A percentile compares a stretch with the other conserved stretches of the same genome.
Conservation (phyloP, 2,329 filamentous ascomycete genomes). For the Fusarium lateritium region DNA sequence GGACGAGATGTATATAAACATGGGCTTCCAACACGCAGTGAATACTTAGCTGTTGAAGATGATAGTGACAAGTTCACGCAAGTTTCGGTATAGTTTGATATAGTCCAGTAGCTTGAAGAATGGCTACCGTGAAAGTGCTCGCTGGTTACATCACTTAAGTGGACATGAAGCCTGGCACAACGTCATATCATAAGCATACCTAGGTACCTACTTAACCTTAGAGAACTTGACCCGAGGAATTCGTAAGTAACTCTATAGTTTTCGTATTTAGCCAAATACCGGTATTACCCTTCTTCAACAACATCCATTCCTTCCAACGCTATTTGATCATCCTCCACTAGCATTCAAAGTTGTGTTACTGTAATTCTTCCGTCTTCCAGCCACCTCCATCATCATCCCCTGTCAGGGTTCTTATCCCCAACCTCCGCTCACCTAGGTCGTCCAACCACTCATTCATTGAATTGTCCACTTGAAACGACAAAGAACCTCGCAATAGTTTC, state of each 20-base stretch:
- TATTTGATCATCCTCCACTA: conserved; percentile 21
- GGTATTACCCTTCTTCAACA: conserved; percentile 8
- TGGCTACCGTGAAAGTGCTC: no score
- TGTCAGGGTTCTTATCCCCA: conserved; percentile 32
- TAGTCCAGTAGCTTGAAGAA: no score
- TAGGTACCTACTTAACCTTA: not conserved
- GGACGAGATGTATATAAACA: no score
- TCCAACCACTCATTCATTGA: conserved; percentile 35
- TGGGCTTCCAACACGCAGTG: no score
- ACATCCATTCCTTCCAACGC: conserved; percentile 17
- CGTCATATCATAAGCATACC: conserved; percentile 5
- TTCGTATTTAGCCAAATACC: conserved; percentile 10
- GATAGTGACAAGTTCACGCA: no score
- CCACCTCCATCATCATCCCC: conserved; percentile 29
- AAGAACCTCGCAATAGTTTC: conserved; percentile 34
- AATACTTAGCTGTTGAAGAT: no score
- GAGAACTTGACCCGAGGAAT: not conserved
- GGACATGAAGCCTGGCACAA: no score
- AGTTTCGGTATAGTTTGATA: no score
- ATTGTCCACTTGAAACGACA: conserved; percentile 35
- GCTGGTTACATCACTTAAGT: no score
- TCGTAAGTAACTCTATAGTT: not conserved
- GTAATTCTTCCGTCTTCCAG: conserved; percentile 31
- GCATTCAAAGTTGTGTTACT: not conserved
- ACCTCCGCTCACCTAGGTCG: conserved; percentile 24